phyloP scores from a whole-genome alignment of 116 monocot species.

The Zostera marina region DNA sequence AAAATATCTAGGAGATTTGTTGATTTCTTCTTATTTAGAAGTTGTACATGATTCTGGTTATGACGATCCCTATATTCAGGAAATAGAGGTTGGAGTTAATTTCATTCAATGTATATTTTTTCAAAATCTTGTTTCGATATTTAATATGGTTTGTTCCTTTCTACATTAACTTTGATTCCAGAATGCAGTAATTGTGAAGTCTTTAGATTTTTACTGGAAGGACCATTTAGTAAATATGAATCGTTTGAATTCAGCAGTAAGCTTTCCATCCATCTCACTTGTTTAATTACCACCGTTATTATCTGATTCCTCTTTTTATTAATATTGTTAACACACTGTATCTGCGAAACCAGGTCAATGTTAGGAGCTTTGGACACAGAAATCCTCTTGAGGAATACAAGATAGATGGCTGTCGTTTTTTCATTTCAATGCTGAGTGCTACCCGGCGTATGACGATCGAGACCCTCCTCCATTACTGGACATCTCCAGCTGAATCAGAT shows the following conservation, averaged over 20 bases:
- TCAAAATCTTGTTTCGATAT: neutral
- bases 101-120: neutral
- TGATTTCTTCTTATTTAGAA: conserved; percentile 78
- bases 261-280: neutral
- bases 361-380: conserved; percentile 85
- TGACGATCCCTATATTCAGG: conserved; percentile 66
- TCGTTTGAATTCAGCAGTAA: conserved; percentile 67
- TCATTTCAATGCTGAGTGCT: conserved; percentile 81
- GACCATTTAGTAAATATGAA: conserved; percentile 86
- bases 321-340: neutral
- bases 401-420: conserved; percentile 80
- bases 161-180: conserved; percentile 10
- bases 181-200: conserved; percentile 81
- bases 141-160: neutral
- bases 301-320: too few relatives aligned
- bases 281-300: too few relatives aligned
- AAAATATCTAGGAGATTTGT: conserved; percentile 88
- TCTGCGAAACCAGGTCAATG: conserved; percentile 39
- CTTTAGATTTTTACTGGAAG: conserved; percentile 81
- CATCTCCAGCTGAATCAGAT: conserved; percentile 28
- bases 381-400: conserved; percentile 84
- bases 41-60: conserved; percentile 66
- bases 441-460: conserved; percentile 50
- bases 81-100: conserved; percentile 65
- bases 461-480: conserved; percentile 62